Conservation (phyloP, 2,329 filamentous ascomycete genomes). For the Sordariomycetes sp. region DNA sequence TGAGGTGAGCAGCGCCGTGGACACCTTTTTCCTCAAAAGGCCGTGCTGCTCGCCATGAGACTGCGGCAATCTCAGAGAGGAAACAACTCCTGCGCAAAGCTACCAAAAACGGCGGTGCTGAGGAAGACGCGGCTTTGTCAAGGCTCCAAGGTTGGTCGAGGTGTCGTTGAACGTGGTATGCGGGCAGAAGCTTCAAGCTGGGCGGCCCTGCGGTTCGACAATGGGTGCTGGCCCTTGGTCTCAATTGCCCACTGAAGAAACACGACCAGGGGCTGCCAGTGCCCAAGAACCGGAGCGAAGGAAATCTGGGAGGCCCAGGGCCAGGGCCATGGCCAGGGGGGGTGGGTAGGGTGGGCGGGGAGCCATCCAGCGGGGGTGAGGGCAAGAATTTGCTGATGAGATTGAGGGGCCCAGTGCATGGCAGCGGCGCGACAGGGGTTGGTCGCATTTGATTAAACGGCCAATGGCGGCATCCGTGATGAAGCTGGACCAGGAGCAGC, state of each 20-base stretch:
- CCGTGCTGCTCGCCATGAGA: too few relatives aligned
- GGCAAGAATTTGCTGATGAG: constrained; percentile 5
- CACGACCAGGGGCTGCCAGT: not conserved
- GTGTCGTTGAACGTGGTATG: too few relatives aligned
- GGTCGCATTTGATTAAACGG: constrained; percentile 39
- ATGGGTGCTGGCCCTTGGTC: too few relatives aligned
- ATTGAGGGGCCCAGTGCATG: constrained; percentile 35
- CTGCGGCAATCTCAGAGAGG: too few relatives aligned
- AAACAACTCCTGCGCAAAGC: too few relatives aligned
- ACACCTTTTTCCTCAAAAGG: too few relatives aligned
- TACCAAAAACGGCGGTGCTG: too few relatives aligned
- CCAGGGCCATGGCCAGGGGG: not conserved
- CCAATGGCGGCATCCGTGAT: constrained; percentile 34
- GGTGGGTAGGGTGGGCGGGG: not conserved
- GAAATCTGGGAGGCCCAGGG: not conserved
- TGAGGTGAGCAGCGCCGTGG: not conserved
- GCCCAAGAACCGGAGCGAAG: not conserved
- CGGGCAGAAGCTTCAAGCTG: too few relatives aligned
- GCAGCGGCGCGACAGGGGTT: constrained; percentile 40
- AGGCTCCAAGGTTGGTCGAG: too few relatives aligned
- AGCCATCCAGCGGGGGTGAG: not conserved
- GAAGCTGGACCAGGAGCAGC: constrained; percentile 30
- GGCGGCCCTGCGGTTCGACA: too few relatives aligned
- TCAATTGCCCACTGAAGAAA: not conserved
- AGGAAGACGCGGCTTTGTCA: too few relatives aligned